Evolutionary conservation across 345 rosid species (phyloP).

Genomic region (Salix suchowensis): DNA sequence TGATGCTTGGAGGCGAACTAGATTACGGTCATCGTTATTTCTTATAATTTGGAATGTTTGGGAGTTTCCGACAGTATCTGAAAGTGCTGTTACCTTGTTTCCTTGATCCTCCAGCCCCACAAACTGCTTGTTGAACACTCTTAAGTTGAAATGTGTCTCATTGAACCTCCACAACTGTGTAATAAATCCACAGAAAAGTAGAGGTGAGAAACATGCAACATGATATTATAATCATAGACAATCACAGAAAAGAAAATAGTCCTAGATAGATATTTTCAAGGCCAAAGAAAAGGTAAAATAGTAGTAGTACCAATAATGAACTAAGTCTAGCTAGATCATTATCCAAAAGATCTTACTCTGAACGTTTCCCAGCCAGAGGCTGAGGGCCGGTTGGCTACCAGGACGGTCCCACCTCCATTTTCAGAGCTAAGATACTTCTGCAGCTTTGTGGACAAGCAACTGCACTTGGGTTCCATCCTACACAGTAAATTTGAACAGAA

Average conservation of each 20-base stretch:
- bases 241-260: not conserved
- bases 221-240: not conserved
- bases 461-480: constrained; percentile 43
- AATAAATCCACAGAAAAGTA: not conserved
- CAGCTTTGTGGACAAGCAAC: constrained; percentile 28
- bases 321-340: not conserved
- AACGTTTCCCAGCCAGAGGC: constrained; percentile 37
- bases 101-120: constrained; percentile 16
- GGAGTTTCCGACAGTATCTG: not conserved
- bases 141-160: constrained; percentile 22
- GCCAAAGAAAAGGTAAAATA: not conserved
- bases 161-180: constrained; percentile 33
- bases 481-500: not conserved
- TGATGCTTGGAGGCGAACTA: constrained; percentile 21
- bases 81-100: constrained; percentile 14
- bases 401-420: constrained; percentile 26
- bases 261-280: not conserved
- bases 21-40: constrained; percentile 7
- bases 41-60: constrained; percentile 27
- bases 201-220: not conserved
- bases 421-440: constrained; percentile 22
- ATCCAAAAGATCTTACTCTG: not conserved
- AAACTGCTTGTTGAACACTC: constrained; percentile 19
- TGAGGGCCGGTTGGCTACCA: constrained; percentile 23
- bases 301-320: not conserved